Conservation (phyloP, 352 stramenopile species). For the Globisporangium splendens region DNA sequence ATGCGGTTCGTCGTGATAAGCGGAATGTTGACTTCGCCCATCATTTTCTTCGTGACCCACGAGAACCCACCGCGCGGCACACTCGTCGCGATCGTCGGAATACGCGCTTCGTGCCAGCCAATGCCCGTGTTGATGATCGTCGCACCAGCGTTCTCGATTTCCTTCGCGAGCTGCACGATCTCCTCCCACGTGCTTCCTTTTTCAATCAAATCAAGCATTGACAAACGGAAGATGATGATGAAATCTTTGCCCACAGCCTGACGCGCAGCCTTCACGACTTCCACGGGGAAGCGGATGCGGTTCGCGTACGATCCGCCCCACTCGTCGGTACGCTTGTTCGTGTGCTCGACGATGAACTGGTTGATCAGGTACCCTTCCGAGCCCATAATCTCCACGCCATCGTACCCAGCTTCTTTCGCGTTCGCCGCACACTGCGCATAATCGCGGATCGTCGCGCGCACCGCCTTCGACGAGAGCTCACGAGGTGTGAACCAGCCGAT, state of each 20-base stretch:
- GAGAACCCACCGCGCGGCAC: slow-evolving; percentile 94
- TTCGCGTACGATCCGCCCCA: slow-evolving; percentile 94
- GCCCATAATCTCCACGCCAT: slow-evolving; percentile 98
- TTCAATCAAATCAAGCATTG: slow-evolving; percentile 96
- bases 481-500: slow-evolving; percentile 92
- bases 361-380: slow-evolving; percentile 99
- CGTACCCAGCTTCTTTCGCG: slow-evolving; percentile 91
- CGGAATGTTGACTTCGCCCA: slow-evolving; percentile 85
- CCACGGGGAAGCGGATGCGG: slow-evolving; percentile 91
- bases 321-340: slow-evolving; percentile 94
- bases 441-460: slow-evolving; percentile 91
- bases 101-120: slow-evolving; percentile 96
- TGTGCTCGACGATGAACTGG: slow-evolving; percentile 95
- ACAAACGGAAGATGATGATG: slow-evolving; percentile 97
- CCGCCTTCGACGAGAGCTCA: slow-evolving; percentile 75
- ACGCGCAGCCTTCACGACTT: slow-evolving; percentile 92
- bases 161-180: slow-evolving; percentile 88
- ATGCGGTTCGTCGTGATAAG: slow-evolving; percentile 97
- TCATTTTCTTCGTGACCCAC: slow-evolving; percentile 93
- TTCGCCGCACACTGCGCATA: slow-evolving; percentile 89
- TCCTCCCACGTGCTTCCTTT: slow-evolving; percentile 83
- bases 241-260: slow-evolving; percentile 91
- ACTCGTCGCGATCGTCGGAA: slow-evolving; percentile 96
- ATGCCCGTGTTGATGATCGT: slow-evolving; percentile 99
- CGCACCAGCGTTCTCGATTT: slow-evolving; percentile 90